These are phyloP conservation scores for Nepenthes gracilis DNA, from an alignment of 148 eudicot genomes.

Conservation along the genomic window DNA sequence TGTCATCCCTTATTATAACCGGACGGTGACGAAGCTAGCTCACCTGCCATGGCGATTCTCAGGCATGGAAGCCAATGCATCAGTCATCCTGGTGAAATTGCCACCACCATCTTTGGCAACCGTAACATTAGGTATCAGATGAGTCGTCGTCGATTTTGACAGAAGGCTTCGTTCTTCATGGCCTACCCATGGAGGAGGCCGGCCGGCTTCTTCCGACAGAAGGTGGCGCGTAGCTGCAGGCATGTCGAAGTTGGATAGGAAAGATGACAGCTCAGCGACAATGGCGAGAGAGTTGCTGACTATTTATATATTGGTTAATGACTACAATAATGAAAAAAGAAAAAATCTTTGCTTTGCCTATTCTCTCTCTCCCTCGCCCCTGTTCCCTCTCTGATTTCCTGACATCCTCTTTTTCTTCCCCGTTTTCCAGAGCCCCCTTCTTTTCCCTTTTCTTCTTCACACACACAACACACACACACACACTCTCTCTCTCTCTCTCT, in stretches of 20 bases:
- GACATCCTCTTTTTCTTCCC: too few species aligned
- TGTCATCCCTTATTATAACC: not conserved
- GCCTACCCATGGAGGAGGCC: conserved; percentile 46
- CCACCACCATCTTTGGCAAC: conserved; percentile 90
- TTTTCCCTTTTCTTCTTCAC: too few species aligned
- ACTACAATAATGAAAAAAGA: too few species aligned
- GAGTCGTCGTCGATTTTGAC: conserved; percentile 13
- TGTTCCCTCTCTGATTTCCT: too few species aligned
- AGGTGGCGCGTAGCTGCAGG: conserved; percentile 11
- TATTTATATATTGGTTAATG: not conserved
- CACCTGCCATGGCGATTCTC: conserved; percentile 41
- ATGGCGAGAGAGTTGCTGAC: conserved; percentile 77
- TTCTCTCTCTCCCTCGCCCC: too few species aligned
- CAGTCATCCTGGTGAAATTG: conserved; percentile 44
- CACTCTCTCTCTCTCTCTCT: too few species aligned
- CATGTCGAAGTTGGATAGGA: conserved; percentile 15
- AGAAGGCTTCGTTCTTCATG: conserved; percentile 35
- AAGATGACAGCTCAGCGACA: conserved; percentile 18
- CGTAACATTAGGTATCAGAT: conserved; percentile 32
- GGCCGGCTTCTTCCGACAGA: not conserved
- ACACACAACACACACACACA: too few species aligned
- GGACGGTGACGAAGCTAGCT: not conserved
- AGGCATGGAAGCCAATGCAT: conserved; percentile 51
- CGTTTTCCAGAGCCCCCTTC: too few species aligned
- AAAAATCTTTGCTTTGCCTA: too few species aligned